phyloP scores from a whole-genome alignment of 345 rosid genomes.

The Moricandia moricandioides region DNA sequence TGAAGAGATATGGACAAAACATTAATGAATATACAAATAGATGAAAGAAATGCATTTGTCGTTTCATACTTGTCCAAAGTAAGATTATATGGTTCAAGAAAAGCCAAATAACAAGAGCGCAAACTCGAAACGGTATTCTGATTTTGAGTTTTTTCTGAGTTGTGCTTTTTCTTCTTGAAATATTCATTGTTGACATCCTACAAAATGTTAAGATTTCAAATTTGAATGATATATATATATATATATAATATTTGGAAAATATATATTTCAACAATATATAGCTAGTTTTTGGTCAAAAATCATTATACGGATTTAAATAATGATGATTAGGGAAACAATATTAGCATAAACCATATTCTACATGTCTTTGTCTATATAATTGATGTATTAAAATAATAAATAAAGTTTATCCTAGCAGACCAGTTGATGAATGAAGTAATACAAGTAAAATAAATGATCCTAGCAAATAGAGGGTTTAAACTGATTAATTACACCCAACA shows the following conservation, averaged over 20 bases:
- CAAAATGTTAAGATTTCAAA: constrained; percentile 19
- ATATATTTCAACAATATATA: not conserved
- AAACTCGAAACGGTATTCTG: no score
- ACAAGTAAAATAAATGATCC: not conserved
- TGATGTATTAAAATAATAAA: not conserved
- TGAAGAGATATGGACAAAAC: constrained; percentile 14
- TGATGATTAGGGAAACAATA: no score
- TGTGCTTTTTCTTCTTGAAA: constrained; percentile 23
- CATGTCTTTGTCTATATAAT: not conserved
- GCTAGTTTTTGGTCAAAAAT: not conserved
- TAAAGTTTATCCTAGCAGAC: not conserved
- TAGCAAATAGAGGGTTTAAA: not conserved
- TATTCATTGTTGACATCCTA: constrained; percentile 34
- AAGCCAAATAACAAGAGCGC: constrained; percentile 22
- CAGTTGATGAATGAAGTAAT: not conserved
- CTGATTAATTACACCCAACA: not conserved
- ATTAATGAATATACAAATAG: constrained; percentile 1
- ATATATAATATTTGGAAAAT: not conserved
- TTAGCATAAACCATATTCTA: not conserved
- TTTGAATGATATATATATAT: not conserved
- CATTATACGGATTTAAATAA: not conserved
- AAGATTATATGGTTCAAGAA: constrained; percentile 4
- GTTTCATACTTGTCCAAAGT: constrained; percentile 20
- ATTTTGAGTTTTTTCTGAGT: no score
- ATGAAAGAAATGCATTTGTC: constrained; percentile 31